Conservation (phyloP, 1,139 yeast genomes). For the Candida albicans region DNA sequence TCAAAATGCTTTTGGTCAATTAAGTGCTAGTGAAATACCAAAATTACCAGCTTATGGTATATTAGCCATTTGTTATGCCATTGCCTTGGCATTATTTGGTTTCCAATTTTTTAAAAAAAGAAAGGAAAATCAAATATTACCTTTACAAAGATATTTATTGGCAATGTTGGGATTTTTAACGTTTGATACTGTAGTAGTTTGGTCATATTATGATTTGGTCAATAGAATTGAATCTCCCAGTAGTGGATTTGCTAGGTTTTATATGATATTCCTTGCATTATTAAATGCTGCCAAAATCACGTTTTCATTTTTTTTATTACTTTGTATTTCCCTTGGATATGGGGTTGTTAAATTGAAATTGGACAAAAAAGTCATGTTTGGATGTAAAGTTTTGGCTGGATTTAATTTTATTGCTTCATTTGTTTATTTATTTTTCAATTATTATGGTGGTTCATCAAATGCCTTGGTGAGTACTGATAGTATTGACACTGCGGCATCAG, state of each 20-base stretch:
- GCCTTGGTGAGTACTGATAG: conserved; percentile 21
- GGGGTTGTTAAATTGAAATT: conserved; percentile 90
- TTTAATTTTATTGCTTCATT: conserved; percentile 70
- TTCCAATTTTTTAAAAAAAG: conserved; percentile 86
- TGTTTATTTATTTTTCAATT: conserved; percentile 67
- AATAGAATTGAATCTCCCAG: conserved; percentile 57
- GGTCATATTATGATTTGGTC: conserved; percentile 88
- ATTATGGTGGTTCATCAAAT: conserved; percentile 50
- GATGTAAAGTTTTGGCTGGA: conserved; percentile 74
- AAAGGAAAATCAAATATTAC: conserved; percentile 71
- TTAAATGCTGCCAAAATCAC: conserved; percentile 81
- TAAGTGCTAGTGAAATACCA: conserved; percentile 89
- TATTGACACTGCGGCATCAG: conserved; percentile 22
- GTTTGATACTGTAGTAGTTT: conserved; percentile 79
- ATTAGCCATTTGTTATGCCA: conserved; percentile 78
- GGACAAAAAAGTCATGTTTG: conserved; percentile 73
- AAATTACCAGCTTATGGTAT: conserved; percentile 88
- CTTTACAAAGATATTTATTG: conserved; percentile 86
- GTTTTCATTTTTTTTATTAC: conserved; percentile 81
- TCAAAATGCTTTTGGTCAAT: conserved; percentile 87
- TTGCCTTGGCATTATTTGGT: conserved; percentile 76
- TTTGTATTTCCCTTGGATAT: conserved; percentile 87
- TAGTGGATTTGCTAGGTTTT: conserved; percentile 65
- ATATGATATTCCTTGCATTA: conserved; percentile 74
- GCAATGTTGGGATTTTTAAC: conserved; percentile 84